Conservation (phyloP, 2,329 filamentous ascomycete species). For the Conoideocrella luteorostrata region DNA sequence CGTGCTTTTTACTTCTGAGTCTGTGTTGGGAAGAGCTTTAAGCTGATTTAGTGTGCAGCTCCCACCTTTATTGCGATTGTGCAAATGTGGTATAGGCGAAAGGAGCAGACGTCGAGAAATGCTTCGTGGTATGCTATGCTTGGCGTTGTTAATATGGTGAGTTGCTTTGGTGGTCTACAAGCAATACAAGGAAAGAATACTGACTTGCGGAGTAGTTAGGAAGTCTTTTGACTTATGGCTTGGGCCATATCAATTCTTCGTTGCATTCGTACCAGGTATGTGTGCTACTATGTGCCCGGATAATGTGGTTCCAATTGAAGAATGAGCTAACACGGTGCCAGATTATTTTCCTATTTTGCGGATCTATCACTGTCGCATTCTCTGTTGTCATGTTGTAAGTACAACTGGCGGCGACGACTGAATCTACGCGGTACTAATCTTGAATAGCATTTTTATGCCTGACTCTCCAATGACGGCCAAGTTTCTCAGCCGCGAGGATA, state of each 20-base stretch:
- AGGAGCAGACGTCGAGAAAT: slow-evolving; percentile 26
- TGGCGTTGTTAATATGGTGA: slow-evolving; percentile 25
- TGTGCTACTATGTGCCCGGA: not conserved
- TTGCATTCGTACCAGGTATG: slow-evolving; percentile 34
- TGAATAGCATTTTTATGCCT: slow-evolving; percentile 49
- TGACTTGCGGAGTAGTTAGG: slow-evolving; percentile 15
- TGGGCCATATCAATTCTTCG: slow-evolving; percentile 23
- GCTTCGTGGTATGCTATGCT: slow-evolving; percentile 26
- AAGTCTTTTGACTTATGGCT: slow-evolving; percentile 24
- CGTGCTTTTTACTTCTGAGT: too few relatives aligned
- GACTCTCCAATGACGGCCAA: slow-evolving; percentile 56
- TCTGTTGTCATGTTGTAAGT: slow-evolving; percentile 38
- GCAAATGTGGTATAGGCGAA: slow-evolving; percentile 29
- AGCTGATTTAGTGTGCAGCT: too few relatives aligned
- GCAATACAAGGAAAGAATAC: not conserved
- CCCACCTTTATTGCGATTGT: slow-evolving; percentile 25
- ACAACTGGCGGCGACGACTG: not conserved
- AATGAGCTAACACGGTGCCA: not conserved
- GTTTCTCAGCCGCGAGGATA: slow-evolving; percentile 50
- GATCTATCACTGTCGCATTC: slow-evolving; percentile 37
- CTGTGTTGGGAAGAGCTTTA: not conserved
- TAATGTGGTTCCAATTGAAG: not conserved
- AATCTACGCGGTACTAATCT: too few relatives aligned
- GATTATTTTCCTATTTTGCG: slow-evolving; percentile 29
- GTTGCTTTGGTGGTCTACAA: not conserved